Evolutionary conservation across 2,329 filamentous ascomycete species (phyloP).

Genomic region (Neonectria ditissima): DNA sequence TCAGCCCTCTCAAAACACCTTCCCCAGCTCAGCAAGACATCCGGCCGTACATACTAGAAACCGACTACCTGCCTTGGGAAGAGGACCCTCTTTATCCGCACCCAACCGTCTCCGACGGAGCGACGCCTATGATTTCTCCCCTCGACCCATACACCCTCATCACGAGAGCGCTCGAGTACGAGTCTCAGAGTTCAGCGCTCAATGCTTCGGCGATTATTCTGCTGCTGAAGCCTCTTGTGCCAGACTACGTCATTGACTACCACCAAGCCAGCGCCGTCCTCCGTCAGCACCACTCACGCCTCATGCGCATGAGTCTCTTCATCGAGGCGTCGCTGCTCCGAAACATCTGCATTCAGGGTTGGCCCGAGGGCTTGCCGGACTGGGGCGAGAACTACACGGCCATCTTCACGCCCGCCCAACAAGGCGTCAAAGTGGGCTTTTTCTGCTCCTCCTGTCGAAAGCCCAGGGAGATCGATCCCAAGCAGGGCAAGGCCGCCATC

Average conservation of each 20-base stretch:
- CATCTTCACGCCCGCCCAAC: slow-evolving; percentile 66
- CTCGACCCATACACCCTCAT: slow-evolving; percentile 69
- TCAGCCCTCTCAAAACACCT: slow-evolving; percentile 44
- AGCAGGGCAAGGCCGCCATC: slow-evolving; percentile 57
- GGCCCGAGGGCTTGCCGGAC: slow-evolving; percentile 61
- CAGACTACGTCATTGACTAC: slow-evolving; percentile 64
- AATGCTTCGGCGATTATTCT: slow-evolving; percentile 72
- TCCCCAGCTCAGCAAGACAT: slow-evolving; percentile 52
- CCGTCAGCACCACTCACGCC: slow-evolving; percentile 69
- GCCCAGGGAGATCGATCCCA: slow-evolving; percentile 65
- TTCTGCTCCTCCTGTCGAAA: slow-evolving; percentile 68
- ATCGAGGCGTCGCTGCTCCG: slow-evolving; percentile 70
- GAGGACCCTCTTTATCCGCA: slow-evolving; percentile 68
- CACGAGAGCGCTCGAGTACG: slow-evolving; percentile 66
- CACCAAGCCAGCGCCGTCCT: slow-evolving; percentile 68
- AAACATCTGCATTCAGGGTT: slow-evolving; percentile 70
- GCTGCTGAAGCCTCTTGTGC: slow-evolving; percentile 68
- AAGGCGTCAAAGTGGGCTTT: slow-evolving; percentile 65
- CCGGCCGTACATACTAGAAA: slow-evolving; percentile 62
- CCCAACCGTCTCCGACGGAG: slow-evolving; percentile 42
- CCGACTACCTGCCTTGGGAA: slow-evolving; percentile 70
- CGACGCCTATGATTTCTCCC: slow-evolving; percentile 48
- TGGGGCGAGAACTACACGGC: slow-evolving; percentile 68
- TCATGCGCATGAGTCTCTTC: slow-evolving; percentile 70
- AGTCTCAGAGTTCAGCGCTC: slow-evolving; percentile 66